These are phyloP conservation scores for Thelephora aurantiotincta DNA, from an alignment of 768 basidiomycete genomes.

Conservation along the genomic window DNA sequence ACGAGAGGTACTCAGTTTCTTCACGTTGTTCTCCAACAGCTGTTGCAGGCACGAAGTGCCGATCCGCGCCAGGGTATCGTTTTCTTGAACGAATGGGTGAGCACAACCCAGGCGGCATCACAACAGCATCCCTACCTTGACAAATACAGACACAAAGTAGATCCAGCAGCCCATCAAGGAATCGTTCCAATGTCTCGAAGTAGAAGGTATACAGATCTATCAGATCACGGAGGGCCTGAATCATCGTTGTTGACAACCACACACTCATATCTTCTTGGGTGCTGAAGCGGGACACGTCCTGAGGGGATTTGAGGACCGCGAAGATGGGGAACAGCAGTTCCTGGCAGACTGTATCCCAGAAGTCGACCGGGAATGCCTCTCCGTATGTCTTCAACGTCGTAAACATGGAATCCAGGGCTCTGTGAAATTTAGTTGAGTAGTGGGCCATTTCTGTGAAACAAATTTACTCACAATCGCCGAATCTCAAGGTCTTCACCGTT, in stretches of 20 bases:
- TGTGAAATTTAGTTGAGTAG: conserved; percentile 17
- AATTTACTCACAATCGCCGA: conserved; percentile 65
- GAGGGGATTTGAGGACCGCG: conserved; percentile 83
- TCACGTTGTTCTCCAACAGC: conserved; percentile 83
- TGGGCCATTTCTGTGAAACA: background rate
- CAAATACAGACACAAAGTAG: conserved; percentile 93
- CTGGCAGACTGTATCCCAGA: conserved; percentile 97
- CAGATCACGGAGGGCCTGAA: conserved; percentile 89
- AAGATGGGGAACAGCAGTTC: conserved; percentile 98
- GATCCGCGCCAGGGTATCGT: conserved; percentile 93
- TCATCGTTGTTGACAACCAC: conserved; percentile 98
- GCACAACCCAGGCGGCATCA: background rate
- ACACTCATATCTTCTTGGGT: conserved; percentile 99
- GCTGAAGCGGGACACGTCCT: conserved; percentile 84
- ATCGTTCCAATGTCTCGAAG: conserved; percentile 81
- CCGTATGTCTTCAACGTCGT: conserved; percentile 88
- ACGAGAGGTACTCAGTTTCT: conserved; percentile 64
- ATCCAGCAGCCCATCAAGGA: conserved; percentile 88
- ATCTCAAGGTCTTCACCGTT: conserved; percentile 98
- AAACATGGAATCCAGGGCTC: conserved; percentile 94
- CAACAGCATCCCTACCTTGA: conserved; percentile 62
- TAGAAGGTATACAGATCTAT: conserved; percentile 94
- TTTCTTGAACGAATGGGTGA: conserved; percentile 42
- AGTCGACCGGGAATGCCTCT: conserved; percentile 69
- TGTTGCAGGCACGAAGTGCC: conserved; percentile 97